Percentiles rank a stretch among this genome's conserved stretches.
Conservation (phyloP, 257 asterid species). For the Rubia yunnanensis region DNA sequence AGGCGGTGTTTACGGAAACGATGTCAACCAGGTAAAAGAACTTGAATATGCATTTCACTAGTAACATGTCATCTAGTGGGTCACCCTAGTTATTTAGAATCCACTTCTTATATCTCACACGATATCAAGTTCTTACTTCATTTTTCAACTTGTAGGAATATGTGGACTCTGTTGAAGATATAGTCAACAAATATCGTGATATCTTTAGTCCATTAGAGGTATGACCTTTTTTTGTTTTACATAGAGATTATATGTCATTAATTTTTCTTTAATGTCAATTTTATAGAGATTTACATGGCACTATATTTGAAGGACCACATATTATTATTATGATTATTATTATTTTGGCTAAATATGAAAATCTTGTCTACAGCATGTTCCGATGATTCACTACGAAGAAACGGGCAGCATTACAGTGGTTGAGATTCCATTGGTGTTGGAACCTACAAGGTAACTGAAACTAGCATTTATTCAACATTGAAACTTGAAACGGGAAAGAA, state of each 20-base stretch:
- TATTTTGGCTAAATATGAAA: conserved; percentile 2
- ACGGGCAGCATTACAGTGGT: not conserved
- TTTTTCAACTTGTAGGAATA: conserved; percentile 7
- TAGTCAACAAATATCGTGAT: not conserved
- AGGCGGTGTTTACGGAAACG: not conserved
- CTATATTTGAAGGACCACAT: not conserved
- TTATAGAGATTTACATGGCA: not conserved
- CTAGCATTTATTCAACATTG: not conserved
- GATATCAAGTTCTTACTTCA: not conserved
- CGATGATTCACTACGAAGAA: conserved; percentile 1
- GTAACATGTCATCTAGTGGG: not conserved
- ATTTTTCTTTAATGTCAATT: not conserved
- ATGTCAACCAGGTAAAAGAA: conserved; percentile 10
- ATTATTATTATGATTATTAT: not conserved
- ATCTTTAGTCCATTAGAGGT: conserved; percentile 9
- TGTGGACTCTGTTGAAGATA: not conserved
- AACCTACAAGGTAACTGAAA: conserved; percentile 5
- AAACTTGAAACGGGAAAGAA: not conserved
- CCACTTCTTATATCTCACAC: not conserved
- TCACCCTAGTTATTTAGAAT: not conserved
- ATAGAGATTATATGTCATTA: not conserved
- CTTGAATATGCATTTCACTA: not conserved
- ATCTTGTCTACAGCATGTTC: conserved; percentile 2
- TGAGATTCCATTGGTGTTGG: not conserved
- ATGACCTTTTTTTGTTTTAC: not conserved